Base-by-base conservation (phyloP, 148 eudicot genomes). In the Fallopia convolvulus region DNA sequence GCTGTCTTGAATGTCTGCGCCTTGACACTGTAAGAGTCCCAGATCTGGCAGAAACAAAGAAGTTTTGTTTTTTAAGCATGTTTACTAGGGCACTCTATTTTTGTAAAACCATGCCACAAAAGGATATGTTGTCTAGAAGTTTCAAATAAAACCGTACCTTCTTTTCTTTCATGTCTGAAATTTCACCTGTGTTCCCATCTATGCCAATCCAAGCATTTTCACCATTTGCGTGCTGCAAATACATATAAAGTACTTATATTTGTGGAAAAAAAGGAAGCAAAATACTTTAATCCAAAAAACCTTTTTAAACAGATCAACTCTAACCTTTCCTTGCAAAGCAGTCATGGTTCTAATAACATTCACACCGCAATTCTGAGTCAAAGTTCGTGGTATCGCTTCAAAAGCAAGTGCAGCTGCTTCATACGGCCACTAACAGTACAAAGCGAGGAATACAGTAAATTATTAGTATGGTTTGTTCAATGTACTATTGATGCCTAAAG, bases 371-470 rank as follows among this genome's bases (percentile, higher is more conserved):
- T 94, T 94, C 85, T 94, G 98, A 15, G 97, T 95, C 84, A 94
- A 81, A 23, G 97, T 92, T 42, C 98, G 89, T 41, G 98, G 97
- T 42, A 94, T 94, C 39, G 98, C 96, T 80, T 92, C 98, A 80
- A 94, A 94, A 78, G 98, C 98, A 79, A 90, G 79, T 65, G 97
- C 97, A 77, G 97, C 98, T 78, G 98, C 98, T 89, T 92, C 98
- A 83, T 92, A 94, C 48, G 98, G 93, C 98, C 97, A 94, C 97
- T 94, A 91, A 75, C 40, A 82, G 50, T 65, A 72, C 20, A 23
- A 78, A 12, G 46, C 26, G 36, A 32, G 21, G 55, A 58, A 74
- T 4, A 10, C 11, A 20, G 75, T 23, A 73, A 42, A 50, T 17
- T 68, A n/a, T 55, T 55, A 68, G 11, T 15, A 61, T 23, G 36